A percentile compares a stretch with the other conserved stretches of the same genome.
phyloP scores from a whole-genome alignment of 2,329 filamentous ascomycete genomes.

The Fusarium keratoplasticum region DNA sequence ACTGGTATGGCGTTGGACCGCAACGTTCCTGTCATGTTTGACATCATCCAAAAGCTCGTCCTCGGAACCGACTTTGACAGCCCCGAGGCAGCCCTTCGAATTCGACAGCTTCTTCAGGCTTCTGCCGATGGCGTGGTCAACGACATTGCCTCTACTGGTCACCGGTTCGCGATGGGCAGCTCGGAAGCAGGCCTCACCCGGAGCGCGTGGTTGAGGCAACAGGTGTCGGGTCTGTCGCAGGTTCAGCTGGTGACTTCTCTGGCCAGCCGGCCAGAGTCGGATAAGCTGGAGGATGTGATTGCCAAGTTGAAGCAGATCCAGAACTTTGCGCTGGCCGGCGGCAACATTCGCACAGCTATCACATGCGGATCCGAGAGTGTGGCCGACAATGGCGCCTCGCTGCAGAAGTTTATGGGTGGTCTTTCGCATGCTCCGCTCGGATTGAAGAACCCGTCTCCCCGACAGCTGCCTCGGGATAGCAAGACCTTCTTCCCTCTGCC shows the following conservation, averaged over 20 bases:
- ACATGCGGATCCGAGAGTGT: constrained; percentile 86
- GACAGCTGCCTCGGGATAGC: constrained; percentile 60
- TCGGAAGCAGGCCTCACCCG: constrained; percentile 84
- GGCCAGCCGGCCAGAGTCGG: constrained; percentile 76
- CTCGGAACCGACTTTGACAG: constrained; percentile 91
- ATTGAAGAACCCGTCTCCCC: constrained; percentile 52
- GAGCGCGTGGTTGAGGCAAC: constrained; percentile 79
- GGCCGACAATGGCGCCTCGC: constrained; percentile 74
- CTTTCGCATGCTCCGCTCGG: constrained; percentile 48
- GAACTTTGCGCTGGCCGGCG: constrained; percentile 76
- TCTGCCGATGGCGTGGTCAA: constrained; percentile 92
- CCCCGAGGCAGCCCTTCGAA: constrained; percentile 81
- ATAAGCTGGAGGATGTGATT: constrained; percentile 80
- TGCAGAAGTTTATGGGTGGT: constrained; percentile 75
- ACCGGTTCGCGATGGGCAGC: constrained; percentile 85
- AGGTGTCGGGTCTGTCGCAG: constrained; percentile 91
- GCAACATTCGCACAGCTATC: constrained; percentile 80
- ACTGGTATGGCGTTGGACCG: constrained; percentile 89
- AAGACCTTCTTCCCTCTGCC: constrained; percentile 94
- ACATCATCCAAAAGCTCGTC: constrained; percentile 83
- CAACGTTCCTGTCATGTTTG: constrained; percentile 92
- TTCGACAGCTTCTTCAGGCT: constrained; percentile 87
- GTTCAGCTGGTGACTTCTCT: constrained; percentile 85
- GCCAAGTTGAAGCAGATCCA: constrained; percentile 89
- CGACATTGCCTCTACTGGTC: constrained; percentile 89